Percentiles rank a stretch among this genome's conserved stretches.
Evolutionary conservation across 176 grass and related monocot species (phyloP).

Genomic region (barley (Hordeum vulgare)): MorexV3_pseudomolecules_assembly NC_058518.1:412645701-412646200

Average conservation of each 20-base stretch:
- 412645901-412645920: too few species aligned
- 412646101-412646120: slow-evolving; percentile 14
- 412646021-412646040: background rate
- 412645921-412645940: background rate
- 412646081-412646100: slow-evolving; percentile 1
- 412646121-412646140: slow-evolving; percentile 9
- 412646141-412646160: background rate
- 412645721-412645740: background rate
- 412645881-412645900: background rate
- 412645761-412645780: too few species aligned
- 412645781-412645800: background rate
- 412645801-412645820: background rate
- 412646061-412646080: background rate
- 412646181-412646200: slow-evolving; percentile 49
- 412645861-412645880: background rate
- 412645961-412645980: background rate
- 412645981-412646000: background rate
- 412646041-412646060: background rate
- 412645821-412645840: too few species aligned
- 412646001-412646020: background rate
- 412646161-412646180: background rate
- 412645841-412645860: too few species aligned
- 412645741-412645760: slow-evolving; percentile 30
- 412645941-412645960: too few species aligned
- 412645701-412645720: too few species aligned